These are phyloP conservation scores for Fusarium hainanense DNA, from an alignment of 2,329 filamentous ascomycete species.

Conservation along the genomic window DNA sequence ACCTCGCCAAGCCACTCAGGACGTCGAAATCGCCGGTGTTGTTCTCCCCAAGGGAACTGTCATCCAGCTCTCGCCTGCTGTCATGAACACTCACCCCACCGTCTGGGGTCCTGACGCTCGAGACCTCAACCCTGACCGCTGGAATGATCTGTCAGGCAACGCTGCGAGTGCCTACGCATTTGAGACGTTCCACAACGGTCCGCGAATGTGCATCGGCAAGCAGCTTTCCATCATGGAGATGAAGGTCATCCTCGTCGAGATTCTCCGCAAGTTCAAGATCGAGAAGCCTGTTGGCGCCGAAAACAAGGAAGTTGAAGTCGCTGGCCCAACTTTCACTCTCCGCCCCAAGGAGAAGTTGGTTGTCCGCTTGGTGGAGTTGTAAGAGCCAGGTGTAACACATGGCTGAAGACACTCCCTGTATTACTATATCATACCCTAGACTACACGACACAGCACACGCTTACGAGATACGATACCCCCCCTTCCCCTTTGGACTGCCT, in stretches of 20 bases:
- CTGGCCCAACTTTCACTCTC: constrained; percentile 43
- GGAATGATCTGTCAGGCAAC: constrained; percentile 46
- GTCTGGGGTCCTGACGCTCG: constrained; percentile 54
- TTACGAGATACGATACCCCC: neutral
- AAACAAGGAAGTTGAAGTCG: constrained; percentile 37
- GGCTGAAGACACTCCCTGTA: neutral
- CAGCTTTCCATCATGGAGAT: constrained; percentile 52
- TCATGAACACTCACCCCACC: constrained; percentile 50
- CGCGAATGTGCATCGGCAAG: constrained; percentile 54
- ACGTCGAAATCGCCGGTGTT: constrained; percentile 51
- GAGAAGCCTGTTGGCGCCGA: constrained; percentile 32
- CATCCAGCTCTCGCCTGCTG: constrained; percentile 52
- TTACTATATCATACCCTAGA: neutral
- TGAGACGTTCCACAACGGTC: constrained; percentile 52
- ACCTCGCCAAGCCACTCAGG: constrained; percentile 49
- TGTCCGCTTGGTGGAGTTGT: constrained; percentile 32
- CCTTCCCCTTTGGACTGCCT: neutral
- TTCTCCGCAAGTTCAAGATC: constrained; percentile 49
- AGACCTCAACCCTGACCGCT: constrained; percentile 54
- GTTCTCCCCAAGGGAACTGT: constrained; percentile 54
- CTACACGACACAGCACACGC: neutral
- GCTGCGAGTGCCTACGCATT: constrained; percentile 49
- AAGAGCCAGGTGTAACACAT: neutral
- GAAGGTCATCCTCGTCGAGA: constrained; percentile 51
- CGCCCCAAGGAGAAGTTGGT: constrained; percentile 45